Evolutionary conservation across 768 basidiomycete species (phyloP).

Genomic region (Strobilomyces dryophilus): DNA sequence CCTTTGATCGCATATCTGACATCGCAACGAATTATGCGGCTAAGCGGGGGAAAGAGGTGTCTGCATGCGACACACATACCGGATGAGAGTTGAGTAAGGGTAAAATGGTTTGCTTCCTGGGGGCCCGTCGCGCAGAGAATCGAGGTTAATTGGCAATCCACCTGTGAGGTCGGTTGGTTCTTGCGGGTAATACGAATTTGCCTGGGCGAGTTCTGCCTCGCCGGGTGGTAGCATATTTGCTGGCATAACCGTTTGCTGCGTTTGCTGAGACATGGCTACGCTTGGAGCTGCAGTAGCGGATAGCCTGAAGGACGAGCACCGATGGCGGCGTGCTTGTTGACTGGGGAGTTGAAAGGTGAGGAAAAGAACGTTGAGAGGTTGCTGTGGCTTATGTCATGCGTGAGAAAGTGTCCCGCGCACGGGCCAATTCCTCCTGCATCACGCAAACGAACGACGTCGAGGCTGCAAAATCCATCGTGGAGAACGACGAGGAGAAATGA

Average conservation of each 20-base stretch:
- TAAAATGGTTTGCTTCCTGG: conserved; percentile 90
- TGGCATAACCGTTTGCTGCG: conserved; percentile 53
- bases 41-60: neutral
- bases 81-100: conserved; percentile 86
- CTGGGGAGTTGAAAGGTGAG: conserved; percentile 26
- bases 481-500: conserved; percentile 29
- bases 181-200: conserved; percentile 66
- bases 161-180: conserved; percentile 77
- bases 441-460: conserved; percentile 21
- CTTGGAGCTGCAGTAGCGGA: conserved; percentile 4
- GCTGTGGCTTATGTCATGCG: conserved; percentile 54
- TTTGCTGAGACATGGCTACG: conserved; percentile 45
- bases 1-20: conserved; percentile 87
- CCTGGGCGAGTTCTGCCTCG: conserved; percentile 49
- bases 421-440: conserved; percentile 41
- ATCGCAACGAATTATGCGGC: conserved; percentile 3
- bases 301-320: conserved; percentile 10
- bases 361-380: conserved; percentile 34
- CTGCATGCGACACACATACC: conserved; percentile 44
- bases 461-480: conserved; percentile 17
- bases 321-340: conserved; percentile 20
- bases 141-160: conserved; percentile 81
- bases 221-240: conserved; percentile 56
- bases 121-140: conserved; percentile 81
- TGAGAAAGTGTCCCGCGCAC: conserved; percentile 47